These are phyloP conservation scores for Sporothrix dimorphospora DNA, from an alignment of 2,329 filamentous ascomycete genomes.

Conservation along the genomic window DNA sequence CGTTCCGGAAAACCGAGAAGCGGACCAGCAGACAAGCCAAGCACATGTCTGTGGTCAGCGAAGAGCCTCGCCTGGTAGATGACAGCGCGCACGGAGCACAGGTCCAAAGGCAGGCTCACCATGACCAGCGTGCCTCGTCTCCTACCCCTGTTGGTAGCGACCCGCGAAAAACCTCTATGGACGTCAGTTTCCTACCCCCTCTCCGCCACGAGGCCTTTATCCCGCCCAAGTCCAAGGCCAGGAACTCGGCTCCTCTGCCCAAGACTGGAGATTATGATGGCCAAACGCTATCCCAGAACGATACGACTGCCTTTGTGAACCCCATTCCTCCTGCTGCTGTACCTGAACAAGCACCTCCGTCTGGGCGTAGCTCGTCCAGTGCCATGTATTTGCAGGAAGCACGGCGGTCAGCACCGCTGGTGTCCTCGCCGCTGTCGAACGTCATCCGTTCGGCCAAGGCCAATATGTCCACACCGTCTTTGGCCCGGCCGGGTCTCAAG, in stretches of 20 bases:
- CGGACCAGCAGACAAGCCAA: constrained; percentile 21
- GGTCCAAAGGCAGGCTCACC: not conserved
- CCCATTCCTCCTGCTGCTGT: not conserved
- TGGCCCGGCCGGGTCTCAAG: constrained; percentile 22
- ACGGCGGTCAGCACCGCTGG: constrained; percentile 39
- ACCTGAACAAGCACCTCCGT: not conserved
- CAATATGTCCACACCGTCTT: constrained; percentile 21
- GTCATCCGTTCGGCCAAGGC: constrained; percentile 29
- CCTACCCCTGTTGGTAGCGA: not conserved
- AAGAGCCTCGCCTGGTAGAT: constrained; percentile 1
- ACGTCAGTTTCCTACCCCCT: constrained; percentile 44
- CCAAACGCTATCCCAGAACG: not conserved
- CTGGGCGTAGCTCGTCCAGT: constrained; percentile 35
- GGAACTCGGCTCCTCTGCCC: not conserved
- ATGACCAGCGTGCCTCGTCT: not conserved
- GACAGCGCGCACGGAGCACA: not conserved
- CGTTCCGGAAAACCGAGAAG: constrained; percentile 29
- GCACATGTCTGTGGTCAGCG: constrained; percentile 27
- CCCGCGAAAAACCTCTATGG: constrained; percentile 28
- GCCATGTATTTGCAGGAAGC: constrained; percentile 45
- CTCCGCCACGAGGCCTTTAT: constrained; percentile 46
- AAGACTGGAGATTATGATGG: not conserved
- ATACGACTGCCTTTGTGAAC: not conserved
- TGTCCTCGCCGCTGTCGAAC: constrained; percentile 34
- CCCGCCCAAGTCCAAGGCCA: constrained; percentile 36